Conservation (phyloP, 208 protist species). For the Trichomonas gallinae region DNA sequence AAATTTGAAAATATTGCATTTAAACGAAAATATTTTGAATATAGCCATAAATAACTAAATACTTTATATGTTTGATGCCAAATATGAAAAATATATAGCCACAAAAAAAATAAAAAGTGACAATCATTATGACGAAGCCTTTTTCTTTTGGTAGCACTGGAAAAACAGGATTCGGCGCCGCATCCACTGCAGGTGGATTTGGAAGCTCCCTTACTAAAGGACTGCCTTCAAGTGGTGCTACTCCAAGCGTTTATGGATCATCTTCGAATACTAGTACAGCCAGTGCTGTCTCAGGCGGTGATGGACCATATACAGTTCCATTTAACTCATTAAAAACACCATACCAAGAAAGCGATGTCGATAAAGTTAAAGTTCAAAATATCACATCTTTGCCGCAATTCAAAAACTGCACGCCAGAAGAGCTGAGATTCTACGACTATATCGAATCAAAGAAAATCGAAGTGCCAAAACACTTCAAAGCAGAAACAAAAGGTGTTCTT, state of each 20-base stretch:
- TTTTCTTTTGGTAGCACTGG: too few species aligned
- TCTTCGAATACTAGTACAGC: not conserved
- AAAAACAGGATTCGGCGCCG: too few species aligned
- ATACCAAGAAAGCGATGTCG: not conserved
- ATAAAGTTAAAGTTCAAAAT: not conserved
- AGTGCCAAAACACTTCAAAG: not conserved
- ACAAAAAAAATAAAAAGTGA: too few species aligned
- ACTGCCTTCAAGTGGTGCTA: not conserved
- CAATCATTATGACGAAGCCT: too few species aligned
- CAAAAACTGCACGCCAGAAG: not conserved
- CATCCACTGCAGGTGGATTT: too few species aligned
- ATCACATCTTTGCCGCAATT: not conserved
- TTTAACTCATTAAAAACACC: not conserved
- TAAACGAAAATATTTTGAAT: too few species aligned
- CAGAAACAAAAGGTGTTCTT: not conserved
- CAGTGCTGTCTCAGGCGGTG: too few species aligned
- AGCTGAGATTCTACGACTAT: not conserved
- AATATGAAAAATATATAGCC: too few species aligned
- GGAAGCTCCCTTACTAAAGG: not conserved
- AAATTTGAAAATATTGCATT: too few species aligned
- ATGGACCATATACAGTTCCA: not conserved
- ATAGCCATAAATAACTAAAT: too few species aligned
- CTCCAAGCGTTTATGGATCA: not conserved
- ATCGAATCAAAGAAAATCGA: not conserved
- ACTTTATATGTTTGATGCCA: too few species aligned